Evolutionary conservation across 1,139 yeast species (phyloP).

Genomic region (Pichia norvegensis): DNA sequence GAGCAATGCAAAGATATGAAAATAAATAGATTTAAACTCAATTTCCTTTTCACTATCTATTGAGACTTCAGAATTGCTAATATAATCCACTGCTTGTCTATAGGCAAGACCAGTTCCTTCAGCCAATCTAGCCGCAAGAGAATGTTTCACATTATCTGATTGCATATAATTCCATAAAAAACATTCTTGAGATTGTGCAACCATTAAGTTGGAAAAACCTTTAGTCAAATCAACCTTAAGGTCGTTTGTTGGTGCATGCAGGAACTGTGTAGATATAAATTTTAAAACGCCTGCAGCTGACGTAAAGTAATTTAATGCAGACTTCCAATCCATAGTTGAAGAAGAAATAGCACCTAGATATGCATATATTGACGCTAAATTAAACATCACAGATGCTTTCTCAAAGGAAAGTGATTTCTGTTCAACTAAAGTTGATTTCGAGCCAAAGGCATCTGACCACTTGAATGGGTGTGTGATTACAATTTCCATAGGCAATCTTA

Average conservation of each 20-base stretch:
- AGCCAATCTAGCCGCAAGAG: slow-evolving; percentile 68
- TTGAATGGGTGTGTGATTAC: slow-evolving; percentile 42
- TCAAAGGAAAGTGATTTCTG: slow-evolving; percentile 77
- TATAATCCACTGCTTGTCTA: slow-evolving; percentile 41
- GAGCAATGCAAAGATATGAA: slow-evolving; percentile 42
- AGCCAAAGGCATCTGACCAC: slow-evolving; percentile 72
- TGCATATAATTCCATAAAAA: slow-evolving; percentile 59
- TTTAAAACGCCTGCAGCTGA: slow-evolving; percentile 74
- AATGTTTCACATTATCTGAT: slow-evolving; percentile 38
- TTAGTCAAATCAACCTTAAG: slow-evolving; percentile 61
- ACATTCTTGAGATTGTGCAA: slow-evolving; percentile 87
- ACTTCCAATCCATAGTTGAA: slow-evolving; percentile 45
- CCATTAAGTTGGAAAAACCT: slow-evolving; percentile 56
- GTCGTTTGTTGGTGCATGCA: slow-evolving; percentile 86
- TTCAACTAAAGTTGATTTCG: slow-evolving; percentile 39
- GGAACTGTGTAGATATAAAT: slow-evolving; percentile 69
- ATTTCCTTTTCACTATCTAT: slow-evolving; percentile 16
- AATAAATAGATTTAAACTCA: slow-evolving; percentile 38
- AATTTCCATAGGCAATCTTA: slow-evolving; percentile 56
- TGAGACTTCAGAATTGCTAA: slow-evolving; percentile 13
- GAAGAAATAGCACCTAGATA: slow-evolving; percentile 32
- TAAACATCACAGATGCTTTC: slow-evolving; percentile 77
- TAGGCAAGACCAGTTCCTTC: slow-evolving; percentile 52
- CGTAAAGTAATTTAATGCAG: slow-evolving; percentile 56
- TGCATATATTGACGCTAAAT: slow-evolving; percentile 55